Evolutionary conservation across 352 stramenopile genomes (phyloP), one percentile per base, ranked within the genome.

Genomic region (Pythium oligandrum): DNA sequence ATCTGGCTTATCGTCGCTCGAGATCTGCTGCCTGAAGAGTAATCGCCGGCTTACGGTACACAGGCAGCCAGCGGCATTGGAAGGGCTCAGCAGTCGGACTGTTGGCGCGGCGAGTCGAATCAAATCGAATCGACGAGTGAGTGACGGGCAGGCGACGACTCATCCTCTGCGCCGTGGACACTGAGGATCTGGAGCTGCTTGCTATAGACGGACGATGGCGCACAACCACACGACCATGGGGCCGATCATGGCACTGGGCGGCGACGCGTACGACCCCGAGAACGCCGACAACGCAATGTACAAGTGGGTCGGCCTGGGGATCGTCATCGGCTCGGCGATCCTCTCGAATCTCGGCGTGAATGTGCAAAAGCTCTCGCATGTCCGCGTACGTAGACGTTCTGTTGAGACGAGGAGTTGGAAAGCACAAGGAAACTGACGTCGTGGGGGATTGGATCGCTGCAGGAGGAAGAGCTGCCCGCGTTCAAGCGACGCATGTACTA

Each of bases 341-440:
- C 71, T 91, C 42, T 91, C 80, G 30, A 93, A 93, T 55, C 64
- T 93, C 5, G 83, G 83, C 44, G 83, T 93, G 30, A 93, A 93
- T 61, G 78, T 93, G 35, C 83, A 93, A 57, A 93, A 93, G 48
- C 76, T 89, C 61, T 93, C 83, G 9, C 83, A 93, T 57, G 78
- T 90, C 40, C 75, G 75, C 52, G 80, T 90, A 82, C 50, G 76
- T 64, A 36, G 10, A 34, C 35, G 32, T 26, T 40, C 34, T 54
- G 53, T 55, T 17, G 45, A 42, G 38, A 42, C 38, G 38, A 42
- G 12, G 38, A 12, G 12, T 46, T 61, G 55, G 8, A 34, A 48
- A 26, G 33, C 47, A 46, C n/a, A 12, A 42, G 38, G 38, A 12
- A 8, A 12, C 38, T 48, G n/a, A 48, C 31, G 31, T 48, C 17